Percentiles rank a stretch among this genome's conserved stretches.
Conservation (phyloP, 1,284 basidiomycete genomes). For the Trametes polyzona region DNA sequence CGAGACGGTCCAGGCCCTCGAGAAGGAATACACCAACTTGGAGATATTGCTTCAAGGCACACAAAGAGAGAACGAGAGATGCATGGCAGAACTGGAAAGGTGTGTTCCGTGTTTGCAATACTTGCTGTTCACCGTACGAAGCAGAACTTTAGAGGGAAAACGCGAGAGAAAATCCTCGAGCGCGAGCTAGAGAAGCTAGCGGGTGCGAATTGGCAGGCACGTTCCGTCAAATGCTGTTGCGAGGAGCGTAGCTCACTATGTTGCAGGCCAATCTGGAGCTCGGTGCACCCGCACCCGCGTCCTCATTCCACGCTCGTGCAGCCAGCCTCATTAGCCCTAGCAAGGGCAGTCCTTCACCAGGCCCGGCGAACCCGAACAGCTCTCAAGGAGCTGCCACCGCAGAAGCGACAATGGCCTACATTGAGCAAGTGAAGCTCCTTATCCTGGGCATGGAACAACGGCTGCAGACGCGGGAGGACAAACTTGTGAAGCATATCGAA, state of each 20-base stretch:
- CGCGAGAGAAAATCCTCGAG: constrained; percentile 72
- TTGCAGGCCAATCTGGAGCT: constrained; percentile 16
- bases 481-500: constrained; percentile 60
- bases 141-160: constrained; percentile 25
- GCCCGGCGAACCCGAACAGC: constrained; percentile 3
- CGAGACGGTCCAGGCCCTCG: constrained; percentile 62
- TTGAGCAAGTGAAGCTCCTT: constrained; percentile 71
- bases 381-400: constrained; percentile 16
- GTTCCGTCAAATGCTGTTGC: constrained; percentile 8
- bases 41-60: constrained; percentile 75
- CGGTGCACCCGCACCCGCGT: constrained; percentile 28
- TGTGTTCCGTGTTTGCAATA: constrained; percentile 32
- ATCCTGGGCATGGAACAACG: constrained; percentile 80
- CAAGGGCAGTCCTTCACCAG: background rate
- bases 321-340: constrained; percentile 20
- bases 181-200: constrained; percentile 66
- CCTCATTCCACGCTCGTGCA: constrained; percentile 32
- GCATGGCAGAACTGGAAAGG: constrained; percentile 77
- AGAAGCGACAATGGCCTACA: constrained; percentile 53
- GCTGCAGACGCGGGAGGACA: constrained; percentile 65
- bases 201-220: constrained; percentile 77
- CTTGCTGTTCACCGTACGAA: background rate
- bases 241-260: background rate
- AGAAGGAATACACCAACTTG: constrained; percentile 71
- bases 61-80: constrained; percentile 77